These are phyloP conservation scores for Aspergillus avenaceus DNA, from an alignment of 495 filamentous ascomycete species.

Conservation along the genomic window DNA sequence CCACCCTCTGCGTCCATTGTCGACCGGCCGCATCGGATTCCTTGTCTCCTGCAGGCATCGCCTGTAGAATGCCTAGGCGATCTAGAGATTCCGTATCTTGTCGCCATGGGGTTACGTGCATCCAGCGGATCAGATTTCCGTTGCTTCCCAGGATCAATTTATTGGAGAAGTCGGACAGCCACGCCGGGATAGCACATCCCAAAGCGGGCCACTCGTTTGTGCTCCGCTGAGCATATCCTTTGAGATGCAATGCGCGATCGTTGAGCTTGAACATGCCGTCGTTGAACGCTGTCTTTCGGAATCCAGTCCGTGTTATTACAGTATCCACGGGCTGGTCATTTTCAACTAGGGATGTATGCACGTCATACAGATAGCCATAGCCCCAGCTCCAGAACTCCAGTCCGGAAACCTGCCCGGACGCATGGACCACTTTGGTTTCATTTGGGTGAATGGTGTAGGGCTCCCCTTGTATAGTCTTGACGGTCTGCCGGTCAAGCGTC, in stretches of 20 bases:
- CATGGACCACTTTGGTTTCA: neutral
- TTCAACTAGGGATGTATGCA: neutral
- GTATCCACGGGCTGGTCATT: neutral
- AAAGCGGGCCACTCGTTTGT: constrained; percentile 9
- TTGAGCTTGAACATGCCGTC: constrained; percentile 5
- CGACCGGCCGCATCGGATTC: neutral
- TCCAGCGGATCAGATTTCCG: constrained; percentile 9
- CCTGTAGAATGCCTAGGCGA: constrained; percentile 4
- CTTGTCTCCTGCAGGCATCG: constrained; percentile 2
- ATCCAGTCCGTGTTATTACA: neutral
- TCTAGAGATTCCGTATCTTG: constrained; percentile 8
- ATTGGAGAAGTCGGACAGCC: constrained; percentile 7
- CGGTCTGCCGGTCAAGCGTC: neutral
- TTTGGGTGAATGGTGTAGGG: neutral
- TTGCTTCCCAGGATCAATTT: constrained; percentile 4
- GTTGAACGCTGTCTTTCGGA: constrained; percentile 7
- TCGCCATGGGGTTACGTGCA: constrained; percentile 8
- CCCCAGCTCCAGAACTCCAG: constrained; percentile 5
- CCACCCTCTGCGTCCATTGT: constrained; percentile 2
- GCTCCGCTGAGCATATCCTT: constrained; percentile 3
- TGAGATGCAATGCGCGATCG: constrained; percentile 4
- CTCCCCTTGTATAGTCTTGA: neutral
- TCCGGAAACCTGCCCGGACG: neutral
- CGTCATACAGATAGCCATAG: neutral
- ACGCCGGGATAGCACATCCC: constrained; percentile 4